Evolutionary conservation across 352 stramenopile species (phyloP), one percentile per base, ranked within the genome.

Genomic region (Globisporangium parvum): DNA sequence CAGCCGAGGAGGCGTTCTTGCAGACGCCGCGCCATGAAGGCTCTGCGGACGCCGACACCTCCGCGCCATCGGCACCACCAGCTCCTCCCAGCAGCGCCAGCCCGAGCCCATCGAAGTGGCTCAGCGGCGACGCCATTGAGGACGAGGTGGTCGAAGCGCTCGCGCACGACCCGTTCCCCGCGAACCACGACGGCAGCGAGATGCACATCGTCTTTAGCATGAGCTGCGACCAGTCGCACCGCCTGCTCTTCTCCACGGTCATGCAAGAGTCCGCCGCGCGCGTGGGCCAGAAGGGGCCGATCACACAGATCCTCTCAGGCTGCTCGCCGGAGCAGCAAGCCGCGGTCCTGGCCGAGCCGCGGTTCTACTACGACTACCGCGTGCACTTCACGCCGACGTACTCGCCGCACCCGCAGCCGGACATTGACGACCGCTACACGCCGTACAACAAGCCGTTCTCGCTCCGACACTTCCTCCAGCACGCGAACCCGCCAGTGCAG

Each of bases 401-500:
- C 59, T 70, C 63, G 6, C 70, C 63, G 21, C 66, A 80, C 21
- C 73, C 75, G 10, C 51, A 50, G 33, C 63, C 64, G 17, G 67
- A 67, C 42, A 53, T 80, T n/a, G 62, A 65, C 24, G 72, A 85
- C 59, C 1, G 56, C 18, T 85, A 81, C 60, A 67, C 61, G 20
- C 70, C 73, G 28, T 83, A 81, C 63, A 83, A 81, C 59, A 85
- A 85, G 44, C 71, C 75, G 24, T 82, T 75, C 50, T 55, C 61
- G 26, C 57, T 88, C 20, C 68, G 71, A 23, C 70, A 86, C 61
- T 88, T 74, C 51, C 56, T 86, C 9, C 46, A 57, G 31, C 65
- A 85, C 18, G 65, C 73, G 1, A 67, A 78, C 3, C 66, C 74
- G 26, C 71, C 71, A 0, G 67, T 85, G 6, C 60, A 59, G 21